Base-by-base conservation (phyloP, 768 basidiomycete genomes). In the Suillus tomentosus region DNA sequence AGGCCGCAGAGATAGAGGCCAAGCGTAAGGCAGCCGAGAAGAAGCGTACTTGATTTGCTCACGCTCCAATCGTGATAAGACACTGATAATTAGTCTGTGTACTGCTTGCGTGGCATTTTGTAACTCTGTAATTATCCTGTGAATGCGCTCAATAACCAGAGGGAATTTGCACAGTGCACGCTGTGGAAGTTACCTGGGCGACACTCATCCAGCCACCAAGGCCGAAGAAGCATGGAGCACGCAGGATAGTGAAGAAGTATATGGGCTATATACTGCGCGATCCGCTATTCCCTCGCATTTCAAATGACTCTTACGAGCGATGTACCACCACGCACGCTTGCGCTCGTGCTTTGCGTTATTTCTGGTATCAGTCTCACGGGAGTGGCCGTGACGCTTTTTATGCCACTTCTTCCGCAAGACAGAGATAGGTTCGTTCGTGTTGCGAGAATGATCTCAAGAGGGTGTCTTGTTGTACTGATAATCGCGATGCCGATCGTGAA, bases 201-300 rank as follows among this genome's bases (percentile, higher is more conserved):
- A 31, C 5, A 31, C 31, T 31, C 5, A 31, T 31, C 5, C 31
- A 6, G 31, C 31, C 31, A 31, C 31, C 5, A 31, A 31, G 5
- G 31, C 31, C 31, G 5, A 31, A 31, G 31, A 31, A 31, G 31
- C 31, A 6, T 31, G 31, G 31, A 31, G 31, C 31, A 31, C 31
- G 31, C 31, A 31, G 31, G 5, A 31, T 31, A 31, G 31, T 31
- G 31, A 31, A 31, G 5, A 90, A 88, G 77, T 65, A 72, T 71
- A 36, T 92, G 89, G 87, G 82, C 85, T 31, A 71, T 79, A 9
- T 92, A 89, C 72, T 87, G 82, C 65, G 79, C 83, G 7, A 72
- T 86, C 61, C 87, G 90, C 51, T 93, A 92, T 71, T 87, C 83
- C 68, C 69, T 91, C 14, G 86, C 88, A 4, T 88, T 82, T 68